Evolutionary conservation across 495 filamentous ascomycete genomes (phyloP), one percentile per base, ranked within the genome.

Genomic region (Xylaria telfairii): DNA sequence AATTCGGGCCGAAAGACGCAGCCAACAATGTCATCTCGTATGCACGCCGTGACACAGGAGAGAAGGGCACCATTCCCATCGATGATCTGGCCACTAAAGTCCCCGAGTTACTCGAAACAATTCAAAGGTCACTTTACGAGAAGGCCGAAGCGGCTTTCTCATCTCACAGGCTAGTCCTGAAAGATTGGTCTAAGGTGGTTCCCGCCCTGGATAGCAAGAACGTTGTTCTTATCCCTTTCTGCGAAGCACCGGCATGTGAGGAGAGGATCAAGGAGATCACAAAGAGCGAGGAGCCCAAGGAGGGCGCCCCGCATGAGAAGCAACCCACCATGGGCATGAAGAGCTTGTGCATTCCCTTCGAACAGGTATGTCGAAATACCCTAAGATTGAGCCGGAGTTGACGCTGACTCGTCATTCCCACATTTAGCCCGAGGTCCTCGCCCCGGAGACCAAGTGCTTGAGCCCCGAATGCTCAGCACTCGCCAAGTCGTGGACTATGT

Each of bases 291-390:
- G 84, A 87, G 21, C 84, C 87, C 47, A 73, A 75, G 32, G 69
- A 71, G 49, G 91, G 90, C 61, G 87, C 83, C 44, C 88, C 93
- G 15, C 90, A 93, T 72, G 93, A 92, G 74, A 90, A 89, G 75
- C 92, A 92, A 24, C 96, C 96, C 57, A 91, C 89, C 72, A 98
- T 98, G 96, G 96, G 96, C 71, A 96, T 96, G 76, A 99, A 99
- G 89, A 92, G 90, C 71, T 86, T 99, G 75, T 99, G 96, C 80
- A 98, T 99, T 86, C 96, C 96, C 26, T 97, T 97, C 77, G 93
- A 98, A 72, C 96, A 98, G 69, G 69, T 71, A 61, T 32, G 28
- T 46, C 32, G 15, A n/a, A 65, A 32, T 47, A 21, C 49, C 28
- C 9, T 32, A 86, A 32, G n/a, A 15, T 5, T 24, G 19, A 41